Evolutionary conservation across 345 rosid species (phyloP).

Genomic region (Eucalyptus regnans): DNA sequence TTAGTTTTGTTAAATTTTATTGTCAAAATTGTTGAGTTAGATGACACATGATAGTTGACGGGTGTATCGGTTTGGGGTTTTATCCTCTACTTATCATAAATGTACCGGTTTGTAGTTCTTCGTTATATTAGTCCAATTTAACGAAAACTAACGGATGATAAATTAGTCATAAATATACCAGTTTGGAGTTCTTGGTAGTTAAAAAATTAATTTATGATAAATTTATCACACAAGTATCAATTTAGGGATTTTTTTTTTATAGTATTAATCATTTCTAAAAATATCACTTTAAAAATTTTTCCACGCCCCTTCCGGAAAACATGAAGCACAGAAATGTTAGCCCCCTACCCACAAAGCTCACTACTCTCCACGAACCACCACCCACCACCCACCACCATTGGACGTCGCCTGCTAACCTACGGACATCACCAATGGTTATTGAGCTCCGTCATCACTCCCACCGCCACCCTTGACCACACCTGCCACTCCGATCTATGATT

Average conservation of each 20-base stretch:
- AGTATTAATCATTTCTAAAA: no score
- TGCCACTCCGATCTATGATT: background rate
- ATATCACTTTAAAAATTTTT: background rate
- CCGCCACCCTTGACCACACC: background rate
- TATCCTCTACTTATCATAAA: no score
- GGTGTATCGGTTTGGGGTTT: rapidly evolving
- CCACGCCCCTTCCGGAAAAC: background rate
- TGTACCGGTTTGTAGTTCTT: no score
- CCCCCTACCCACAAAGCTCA: background rate
- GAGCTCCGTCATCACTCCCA: background rate
- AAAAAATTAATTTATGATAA: no score
- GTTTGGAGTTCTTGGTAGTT: rapidly evolving
- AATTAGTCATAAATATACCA: no score
- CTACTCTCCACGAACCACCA: background rate
- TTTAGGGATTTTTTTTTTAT: no score
- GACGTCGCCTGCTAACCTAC: background rate
- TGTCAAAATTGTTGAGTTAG: no score
- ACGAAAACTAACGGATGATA: no score
- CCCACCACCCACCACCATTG: background rate
- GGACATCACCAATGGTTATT: background rate
- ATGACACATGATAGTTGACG: no score
- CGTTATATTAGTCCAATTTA: no score
- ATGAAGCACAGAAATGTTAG: background rate
- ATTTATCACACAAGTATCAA: no score
- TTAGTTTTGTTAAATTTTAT: no score